Conservation (phyloP, 169 alveolate genomes). For the Babesia caballi region DNA sequence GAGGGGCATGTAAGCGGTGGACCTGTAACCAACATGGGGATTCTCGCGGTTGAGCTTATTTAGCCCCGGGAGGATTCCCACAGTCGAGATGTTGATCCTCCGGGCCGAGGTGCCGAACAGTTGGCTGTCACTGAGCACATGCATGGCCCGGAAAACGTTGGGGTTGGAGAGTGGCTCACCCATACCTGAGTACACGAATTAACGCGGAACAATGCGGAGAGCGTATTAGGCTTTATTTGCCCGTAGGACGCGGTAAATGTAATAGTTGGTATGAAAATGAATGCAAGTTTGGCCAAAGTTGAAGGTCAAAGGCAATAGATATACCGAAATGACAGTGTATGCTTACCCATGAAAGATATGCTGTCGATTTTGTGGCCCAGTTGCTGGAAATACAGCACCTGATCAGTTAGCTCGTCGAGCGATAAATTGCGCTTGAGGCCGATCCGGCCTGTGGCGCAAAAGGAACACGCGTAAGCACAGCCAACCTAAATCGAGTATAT, state of each 20-base stretch:
- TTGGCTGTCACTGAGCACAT: conserved; percentile 65
- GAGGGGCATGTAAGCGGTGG: not conserved
- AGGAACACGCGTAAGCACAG: conserved; percentile 80
- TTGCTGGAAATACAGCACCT: conserved; percentile 77
- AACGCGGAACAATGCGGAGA: not conserved
- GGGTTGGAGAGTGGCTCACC: conserved; percentile 89
- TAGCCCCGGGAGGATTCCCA: conserved; percentile 84
- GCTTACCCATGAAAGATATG: conserved; percentile 83
- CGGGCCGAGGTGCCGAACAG: conserved; percentile 77
- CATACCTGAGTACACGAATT: conserved; percentile 64
- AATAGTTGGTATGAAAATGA: too few relatives aligned
- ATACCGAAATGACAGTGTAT: too few relatives aligned
- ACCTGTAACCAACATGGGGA: conserved; percentile 68
- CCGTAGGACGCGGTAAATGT: too few relatives aligned
- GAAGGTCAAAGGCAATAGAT: too few relatives aligned
- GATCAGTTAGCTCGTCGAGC: conserved; percentile 84
- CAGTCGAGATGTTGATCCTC: conserved; percentile 78
- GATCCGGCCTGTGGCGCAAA: conserved; percentile 85
- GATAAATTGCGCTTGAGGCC: conserved; percentile 82
- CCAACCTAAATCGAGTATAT: conserved; percentile 67
- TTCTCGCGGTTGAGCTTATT: conserved; percentile 73
- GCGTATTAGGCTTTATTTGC: too few relatives aligned
- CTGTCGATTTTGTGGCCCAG: conserved; percentile 74
- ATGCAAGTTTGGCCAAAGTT: too few relatives aligned
- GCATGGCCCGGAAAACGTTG: conserved; percentile 79